A percentile compares a stretch with the other conserved stretches of the same genome.
These are phyloP conservation scores for Amanita brunnescens DNA, from an alignment of 768 basidiomycete species.

Conservation along the genomic window DNA sequence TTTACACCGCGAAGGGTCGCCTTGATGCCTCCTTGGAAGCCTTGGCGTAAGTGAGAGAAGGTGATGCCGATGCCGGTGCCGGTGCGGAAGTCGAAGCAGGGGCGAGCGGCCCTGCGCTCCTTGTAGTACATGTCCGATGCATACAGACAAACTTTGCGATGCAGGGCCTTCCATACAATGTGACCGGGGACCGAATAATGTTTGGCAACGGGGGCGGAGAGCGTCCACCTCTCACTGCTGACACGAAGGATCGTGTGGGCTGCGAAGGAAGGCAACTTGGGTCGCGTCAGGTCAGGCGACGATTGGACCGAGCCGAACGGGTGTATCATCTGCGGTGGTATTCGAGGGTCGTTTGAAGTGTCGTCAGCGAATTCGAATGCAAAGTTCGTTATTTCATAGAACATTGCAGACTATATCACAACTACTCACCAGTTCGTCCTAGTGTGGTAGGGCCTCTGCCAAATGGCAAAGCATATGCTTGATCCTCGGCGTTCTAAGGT, in stretches of 20 bases:
- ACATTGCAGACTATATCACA: not conserved
- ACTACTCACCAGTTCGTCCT: slow-evolving; percentile 40
- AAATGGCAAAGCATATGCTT: slow-evolving; percentile 36
- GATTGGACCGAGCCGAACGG: slow-evolving; percentile 18
- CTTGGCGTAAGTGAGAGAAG: not conserved
- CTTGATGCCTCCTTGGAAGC: not conserved
- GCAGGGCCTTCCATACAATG: slow-evolving; percentile 19
- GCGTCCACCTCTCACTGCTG: slow-evolving; percentile 19
- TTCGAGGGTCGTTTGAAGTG: slow-evolving; percentile 15
- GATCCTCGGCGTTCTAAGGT: slow-evolving; percentile 45
- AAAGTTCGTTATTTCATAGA: slow-evolving; percentile 43
- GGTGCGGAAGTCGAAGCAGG: not conserved
- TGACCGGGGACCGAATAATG: slow-evolving; percentile 23
- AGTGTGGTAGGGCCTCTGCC: slow-evolving; percentile 33
- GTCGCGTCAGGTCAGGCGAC: slow-evolving; percentile 28
- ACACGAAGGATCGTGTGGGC: slow-evolving; percentile 42
- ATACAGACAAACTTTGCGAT: not conserved
- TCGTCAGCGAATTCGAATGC: slow-evolving; percentile 53
- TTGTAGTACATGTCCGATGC: not conserved
- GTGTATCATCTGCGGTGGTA: not conserved
- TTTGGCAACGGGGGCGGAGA: not conserved
- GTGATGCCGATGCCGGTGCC: not conserved
- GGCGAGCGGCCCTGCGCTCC: not conserved
- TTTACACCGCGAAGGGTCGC: no score
- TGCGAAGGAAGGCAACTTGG: slow-evolving; percentile 38